These are phyloP conservation scores for Backusella psychrophila DNA, from an alignment of 192 early-diverging fungal genomes.

Conservation along the genomic window DNA sequence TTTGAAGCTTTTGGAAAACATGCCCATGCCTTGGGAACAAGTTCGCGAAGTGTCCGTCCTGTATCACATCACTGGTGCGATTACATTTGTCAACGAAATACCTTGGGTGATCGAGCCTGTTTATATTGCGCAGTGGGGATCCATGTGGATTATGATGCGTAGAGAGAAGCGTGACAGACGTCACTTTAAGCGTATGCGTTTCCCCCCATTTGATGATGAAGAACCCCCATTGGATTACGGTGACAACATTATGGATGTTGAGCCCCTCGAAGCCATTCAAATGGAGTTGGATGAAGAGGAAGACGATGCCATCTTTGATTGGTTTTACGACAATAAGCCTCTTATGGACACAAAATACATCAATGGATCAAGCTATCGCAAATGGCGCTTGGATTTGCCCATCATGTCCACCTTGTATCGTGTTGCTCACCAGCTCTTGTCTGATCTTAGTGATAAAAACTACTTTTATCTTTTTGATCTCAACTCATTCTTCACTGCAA, in stretches of 20 bases:
- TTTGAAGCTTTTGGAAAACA: slow-evolving; percentile 96
- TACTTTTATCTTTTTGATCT: slow-evolving; percentile 98
- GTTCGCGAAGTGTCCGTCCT: slow-evolving; percentile 92
- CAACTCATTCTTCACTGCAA: slow-evolving; percentile 95
- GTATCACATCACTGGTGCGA: slow-evolving; percentile 98
- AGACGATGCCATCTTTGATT: slow-evolving; percentile 86
- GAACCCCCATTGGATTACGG: slow-evolving; percentile 99
- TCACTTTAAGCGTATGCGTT: slow-evolving; percentile 99
- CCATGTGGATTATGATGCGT: slow-evolving; percentile 99
- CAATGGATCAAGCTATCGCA: slow-evolving; percentile 85
- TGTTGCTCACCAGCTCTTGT: slow-evolving; percentile 88
- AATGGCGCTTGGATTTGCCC: slow-evolving; percentile 89
- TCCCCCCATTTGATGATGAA: slow-evolving; percentile 98
- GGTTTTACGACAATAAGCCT: slow-evolving; percentile 98
- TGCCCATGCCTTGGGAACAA: slow-evolving; percentile 99
- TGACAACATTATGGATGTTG: slow-evolving; percentile 97
- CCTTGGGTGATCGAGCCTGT: slow-evolving; percentile 95
- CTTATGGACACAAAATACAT: slow-evolving; percentile 71
- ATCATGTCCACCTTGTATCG: slow-evolving; percentile 95
- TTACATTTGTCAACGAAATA: slow-evolving; percentile 98
- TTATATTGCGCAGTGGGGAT: slow-evolving; percentile 98
- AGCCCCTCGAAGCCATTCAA: slow-evolving; percentile 97
- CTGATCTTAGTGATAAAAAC: slow-evolving; percentile 93
- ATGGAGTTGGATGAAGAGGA: slow-evolving; percentile 98
- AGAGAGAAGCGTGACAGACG: slow-evolving; percentile 96